phyloP scores from a whole-genome alignment of 371 early-diverging fungal genomes.

The Lichtheimia hyalospora region DNA sequence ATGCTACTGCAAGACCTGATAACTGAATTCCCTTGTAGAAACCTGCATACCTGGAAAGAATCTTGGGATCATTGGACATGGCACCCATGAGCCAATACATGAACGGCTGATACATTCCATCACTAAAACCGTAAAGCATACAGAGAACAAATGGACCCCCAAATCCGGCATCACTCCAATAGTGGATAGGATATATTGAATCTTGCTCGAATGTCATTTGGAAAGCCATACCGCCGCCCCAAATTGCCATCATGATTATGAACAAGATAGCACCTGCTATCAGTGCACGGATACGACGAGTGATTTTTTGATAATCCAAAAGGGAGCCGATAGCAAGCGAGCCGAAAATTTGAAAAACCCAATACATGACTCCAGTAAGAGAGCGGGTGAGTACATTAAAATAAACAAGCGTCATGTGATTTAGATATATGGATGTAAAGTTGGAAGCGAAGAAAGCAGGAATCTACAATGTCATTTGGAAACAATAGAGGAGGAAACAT shows the following conservation, averaged over 20 bases:
- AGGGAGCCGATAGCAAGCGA: conserved; percentile 54
- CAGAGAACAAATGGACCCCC: conserved; percentile 66
- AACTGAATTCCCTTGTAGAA: conserved; percentile 72
- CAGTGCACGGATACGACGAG: conserved; percentile 55
- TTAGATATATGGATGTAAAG: conserved; percentile 76
- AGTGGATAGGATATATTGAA: conserved; percentile 23
- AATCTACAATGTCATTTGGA: conserved; percentile 19
- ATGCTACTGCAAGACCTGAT: conserved; percentile 37
- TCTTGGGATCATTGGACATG: conserved; percentile 66
- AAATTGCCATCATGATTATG: conserved; percentile 52
- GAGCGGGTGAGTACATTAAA: conserved; percentile 63
- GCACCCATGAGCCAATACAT: conserved; percentile 83
- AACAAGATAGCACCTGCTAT: conserved; percentile 47
- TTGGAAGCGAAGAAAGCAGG: conserved; percentile 77
- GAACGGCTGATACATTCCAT: conserved; percentile 71
- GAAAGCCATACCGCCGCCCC: conserved; percentile 63
- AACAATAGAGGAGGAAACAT: conserved; percentile 35
- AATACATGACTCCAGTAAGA: conserved; percentile 70
- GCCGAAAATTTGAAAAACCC: conserved; percentile 69
- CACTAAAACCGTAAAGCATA: conserved; percentile 63
- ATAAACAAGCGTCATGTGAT: conserved; percentile 40
- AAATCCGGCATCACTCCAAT: conserved; percentile 28
- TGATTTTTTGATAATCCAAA: conserved; percentile 48
- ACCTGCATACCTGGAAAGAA: conserved; percentile 73
- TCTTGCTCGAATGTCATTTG: conserved; percentile 50